Evolutionary conservation across 2,329 filamentous ascomycete species (phyloP).

Genomic region (Alternaria infectoria): DNA sequence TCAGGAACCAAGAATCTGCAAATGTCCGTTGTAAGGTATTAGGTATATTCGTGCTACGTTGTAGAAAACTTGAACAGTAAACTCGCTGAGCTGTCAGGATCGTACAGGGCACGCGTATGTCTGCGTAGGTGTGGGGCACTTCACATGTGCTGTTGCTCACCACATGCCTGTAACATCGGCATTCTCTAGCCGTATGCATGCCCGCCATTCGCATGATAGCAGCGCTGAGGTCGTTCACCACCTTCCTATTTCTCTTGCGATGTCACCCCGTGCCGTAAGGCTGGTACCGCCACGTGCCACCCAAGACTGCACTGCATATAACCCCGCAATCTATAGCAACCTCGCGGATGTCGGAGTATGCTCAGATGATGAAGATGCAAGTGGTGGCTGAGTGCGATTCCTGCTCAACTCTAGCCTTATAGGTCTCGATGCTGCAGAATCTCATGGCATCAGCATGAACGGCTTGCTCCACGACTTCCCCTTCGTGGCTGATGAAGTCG

Average conservation of each 20-base stretch:
- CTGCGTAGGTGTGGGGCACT: conserved; percentile 2
- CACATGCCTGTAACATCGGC: conserved; percentile 10
- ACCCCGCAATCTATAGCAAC: conserved; percentile 5
- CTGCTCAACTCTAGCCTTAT: conserved; percentile 1
- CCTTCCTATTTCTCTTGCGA: conserved; percentile 10
- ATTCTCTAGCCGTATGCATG: neutral
- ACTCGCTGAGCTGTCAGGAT: neutral
- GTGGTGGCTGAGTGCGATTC: conserved; percentile 12
- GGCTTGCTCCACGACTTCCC: conserved; percentile 42
- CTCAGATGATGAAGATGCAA: conserved; percentile 4
- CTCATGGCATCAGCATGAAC: conserved; percentile 39
- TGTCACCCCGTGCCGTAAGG: neutral
- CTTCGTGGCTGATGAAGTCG: conserved; percentile 17
- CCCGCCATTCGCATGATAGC: conserved; percentile 1
- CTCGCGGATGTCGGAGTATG: conserved; percentile 12
- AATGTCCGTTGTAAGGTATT: neutral
- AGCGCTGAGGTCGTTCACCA: neutral
- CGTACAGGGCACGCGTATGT: neutral
- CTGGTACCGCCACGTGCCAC: neutral
- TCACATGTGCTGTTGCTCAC: conserved; percentile 6
- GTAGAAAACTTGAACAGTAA: neutral
- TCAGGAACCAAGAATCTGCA: neutral
- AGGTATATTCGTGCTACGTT: neutral
- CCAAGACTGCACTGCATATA: neutral
- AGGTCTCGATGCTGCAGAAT: neutral